These are phyloP conservation scores for Aspergillus nidulans DNA, from an alignment of 495 filamentous ascomycete genomes.

Conservation along the genomic window DNA sequence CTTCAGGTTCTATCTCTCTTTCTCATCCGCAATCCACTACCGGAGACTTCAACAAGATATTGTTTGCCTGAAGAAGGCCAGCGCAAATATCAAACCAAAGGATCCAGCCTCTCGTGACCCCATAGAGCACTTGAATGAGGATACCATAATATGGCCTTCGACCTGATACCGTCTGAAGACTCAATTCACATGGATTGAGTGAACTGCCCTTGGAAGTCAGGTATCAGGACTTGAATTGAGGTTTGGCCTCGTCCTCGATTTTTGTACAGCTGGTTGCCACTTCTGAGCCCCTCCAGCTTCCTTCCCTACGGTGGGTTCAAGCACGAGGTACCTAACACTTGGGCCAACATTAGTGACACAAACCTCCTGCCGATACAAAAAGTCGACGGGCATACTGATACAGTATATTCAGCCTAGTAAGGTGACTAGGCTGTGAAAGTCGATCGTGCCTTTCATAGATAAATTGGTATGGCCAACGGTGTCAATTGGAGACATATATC, in stretches of 20 bases:
- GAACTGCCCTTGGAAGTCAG: neutral
- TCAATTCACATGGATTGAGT: neutral
- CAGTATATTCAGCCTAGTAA: neutral
- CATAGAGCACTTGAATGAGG: neutral
- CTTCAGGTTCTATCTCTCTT: no score
- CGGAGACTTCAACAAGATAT: neutral
- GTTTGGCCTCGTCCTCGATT: no score
- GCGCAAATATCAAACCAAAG: neutral
- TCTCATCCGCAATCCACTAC: neutral
- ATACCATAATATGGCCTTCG: neutral
- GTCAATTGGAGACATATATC: no score
- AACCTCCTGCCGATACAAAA: neutral
- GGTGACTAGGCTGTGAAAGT: neutral
- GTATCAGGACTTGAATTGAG: no score
- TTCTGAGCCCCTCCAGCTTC: no score
- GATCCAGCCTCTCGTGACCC: neutral
- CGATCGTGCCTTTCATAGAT: neutral
- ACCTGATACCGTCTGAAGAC: neutral
- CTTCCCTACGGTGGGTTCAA: neutral
- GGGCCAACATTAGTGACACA: no score
- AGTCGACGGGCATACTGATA: neutral
- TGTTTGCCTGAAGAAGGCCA: no score
- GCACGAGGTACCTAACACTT: neutral
- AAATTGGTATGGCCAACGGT: conserved; percentile 1
- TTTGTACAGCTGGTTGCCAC: no score